Evolutionary conservation across 2,329 filamentous ascomycete species (phyloP).

Genomic region (Hypomyces perniciosus): DNA sequence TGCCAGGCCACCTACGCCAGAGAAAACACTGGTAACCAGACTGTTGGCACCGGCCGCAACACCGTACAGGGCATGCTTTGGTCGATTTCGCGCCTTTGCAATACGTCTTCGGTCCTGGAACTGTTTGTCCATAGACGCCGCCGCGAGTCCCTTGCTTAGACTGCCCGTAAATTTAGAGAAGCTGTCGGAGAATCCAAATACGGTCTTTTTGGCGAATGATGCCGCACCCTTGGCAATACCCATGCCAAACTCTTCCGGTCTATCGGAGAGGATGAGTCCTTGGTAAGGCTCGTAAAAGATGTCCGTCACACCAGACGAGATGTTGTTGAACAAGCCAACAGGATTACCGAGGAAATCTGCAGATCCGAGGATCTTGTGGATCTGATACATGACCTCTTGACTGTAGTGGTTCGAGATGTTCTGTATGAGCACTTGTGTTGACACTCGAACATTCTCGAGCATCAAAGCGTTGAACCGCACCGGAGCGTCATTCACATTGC

Average conservation of each 20-base stretch:
- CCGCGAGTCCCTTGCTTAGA: conserved; percentile 92
- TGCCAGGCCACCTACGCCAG: conserved; percentile 86
- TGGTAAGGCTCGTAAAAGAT: conserved; percentile 99
- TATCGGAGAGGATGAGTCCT: conserved; percentile 90
- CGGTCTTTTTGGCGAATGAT: conserved; percentile 96
- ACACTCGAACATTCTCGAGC: conserved; percentile 90
- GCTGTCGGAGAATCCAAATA: conserved; percentile 94
- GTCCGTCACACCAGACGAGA: conserved; percentile 92
- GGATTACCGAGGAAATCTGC: conserved; percentile 97
- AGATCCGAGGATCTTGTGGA: conserved; percentile 94
- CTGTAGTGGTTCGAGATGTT: conserved; percentile 94
- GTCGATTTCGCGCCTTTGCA: conserved; percentile 84
- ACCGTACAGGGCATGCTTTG: conserved; percentile 94
- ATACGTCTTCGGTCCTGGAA: conserved; percentile 96
- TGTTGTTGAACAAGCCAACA: conserved; percentile 95
- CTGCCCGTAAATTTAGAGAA: conserved; percentile 97
- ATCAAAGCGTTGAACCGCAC: conserved; percentile 89
- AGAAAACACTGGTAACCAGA: conserved; percentile 85
- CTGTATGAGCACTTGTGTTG: conserved; percentile 72
- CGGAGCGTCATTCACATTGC: conserved; percentile 97
- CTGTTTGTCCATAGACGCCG: conserved; percentile 94
- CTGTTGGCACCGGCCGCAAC: conserved; percentile 94
- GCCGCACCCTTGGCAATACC: conserved; percentile 96
- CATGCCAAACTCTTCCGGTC: conserved; percentile 88
- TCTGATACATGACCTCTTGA: conserved; percentile 90